Evolutionary conservation across 164 flowering plant species (phyloP), one percentile per base, ranked within the genome.

Genomic region (Aristolochia fimbriata): DNA sequence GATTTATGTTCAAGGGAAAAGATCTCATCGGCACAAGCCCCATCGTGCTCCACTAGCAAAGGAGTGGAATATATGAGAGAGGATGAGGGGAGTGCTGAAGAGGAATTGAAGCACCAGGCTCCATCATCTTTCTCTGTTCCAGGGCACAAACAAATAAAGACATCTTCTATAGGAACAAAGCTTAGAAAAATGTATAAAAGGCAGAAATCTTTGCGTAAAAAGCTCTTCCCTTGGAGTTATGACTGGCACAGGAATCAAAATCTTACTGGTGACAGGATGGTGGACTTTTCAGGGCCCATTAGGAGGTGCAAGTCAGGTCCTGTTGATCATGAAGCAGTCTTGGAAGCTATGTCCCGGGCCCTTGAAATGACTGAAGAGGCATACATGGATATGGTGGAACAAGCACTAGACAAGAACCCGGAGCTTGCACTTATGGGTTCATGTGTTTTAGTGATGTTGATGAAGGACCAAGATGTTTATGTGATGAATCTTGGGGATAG

Each of bases 381-480:
- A 53, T 83, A 81, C 70, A 67, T 83, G 82, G 82, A 83, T 33
- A 77, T 81, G 81, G 81, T 71, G 62, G 83, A 81, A 51, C 71
- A 71, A 56, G 68, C 62, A 27, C 81, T 78, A 59, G 84, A 78
- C 53, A 65, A 47, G 68, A 75, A 78, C 57, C 80, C 88, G 11
- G 88, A 83, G 73, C 86, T 83, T 60, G 80, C 83, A 49, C 65
- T 83, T 62, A 83, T 83, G 88, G 88, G 88, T 49, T 80, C 88
- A 10, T 81, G 88, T 70, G 83, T 83, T 45, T 57, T 83, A 22
- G 86, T 83, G 33, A 78, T 83, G 88, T 66, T 83, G 65, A 83
- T 83, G 86, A 83, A 78, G 71, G 88, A 79, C 68, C 78, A 84
- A 60, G 87, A 84, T 70, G 86, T 84, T 22, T 82, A 84, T 74